Conservation (phyloP, 129 eudicot species). For the Mikania micrantha region DNA sequence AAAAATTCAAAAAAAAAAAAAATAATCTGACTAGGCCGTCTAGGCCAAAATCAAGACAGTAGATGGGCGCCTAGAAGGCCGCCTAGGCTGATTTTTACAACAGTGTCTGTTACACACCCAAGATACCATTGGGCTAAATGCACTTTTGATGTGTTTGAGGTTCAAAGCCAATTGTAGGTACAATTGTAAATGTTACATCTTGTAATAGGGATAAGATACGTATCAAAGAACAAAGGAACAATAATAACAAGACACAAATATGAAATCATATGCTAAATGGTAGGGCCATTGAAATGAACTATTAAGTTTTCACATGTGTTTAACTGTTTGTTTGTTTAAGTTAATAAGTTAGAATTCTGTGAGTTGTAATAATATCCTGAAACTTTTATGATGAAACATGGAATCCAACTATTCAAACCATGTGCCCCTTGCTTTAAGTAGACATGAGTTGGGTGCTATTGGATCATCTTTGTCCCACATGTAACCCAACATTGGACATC, state of each 20-base stretch:
- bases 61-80: too few relatives aligned
- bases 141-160: too few relatives aligned
- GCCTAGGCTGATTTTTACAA: too few relatives aligned
- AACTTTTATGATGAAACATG: slow-evolving; percentile 11
- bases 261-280: slow-evolving; percentile 13
- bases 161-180: not conserved
- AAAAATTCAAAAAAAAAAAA: too few relatives aligned
- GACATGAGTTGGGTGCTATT: slow-evolving; percentile 9
- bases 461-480: slow-evolving; percentile 10
- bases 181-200: not conserved
- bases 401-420: slow-evolving; percentile 18
- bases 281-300: slow-evolving; percentile 18
- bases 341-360: not conserved
- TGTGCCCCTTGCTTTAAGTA: slow-evolving; percentile 18
- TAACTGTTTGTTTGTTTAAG: too few relatives aligned
- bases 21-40: too few relatives aligned
- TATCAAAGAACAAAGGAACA: slow-evolving; percentile 11
- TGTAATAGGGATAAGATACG: slow-evolving; percentile 14
- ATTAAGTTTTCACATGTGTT: not conserved
- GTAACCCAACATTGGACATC: not conserved
- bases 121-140: too few relatives aligned
- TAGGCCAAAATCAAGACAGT: too few relatives aligned
- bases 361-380: slow-evolving; percentile 2
- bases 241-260: slow-evolving; percentile 7
- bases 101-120: too few relatives aligned